Evolutionary conservation across 2,329 filamentous ascomycete species (phyloP).

Genomic region (Penicillium brasilianum): DNA sequence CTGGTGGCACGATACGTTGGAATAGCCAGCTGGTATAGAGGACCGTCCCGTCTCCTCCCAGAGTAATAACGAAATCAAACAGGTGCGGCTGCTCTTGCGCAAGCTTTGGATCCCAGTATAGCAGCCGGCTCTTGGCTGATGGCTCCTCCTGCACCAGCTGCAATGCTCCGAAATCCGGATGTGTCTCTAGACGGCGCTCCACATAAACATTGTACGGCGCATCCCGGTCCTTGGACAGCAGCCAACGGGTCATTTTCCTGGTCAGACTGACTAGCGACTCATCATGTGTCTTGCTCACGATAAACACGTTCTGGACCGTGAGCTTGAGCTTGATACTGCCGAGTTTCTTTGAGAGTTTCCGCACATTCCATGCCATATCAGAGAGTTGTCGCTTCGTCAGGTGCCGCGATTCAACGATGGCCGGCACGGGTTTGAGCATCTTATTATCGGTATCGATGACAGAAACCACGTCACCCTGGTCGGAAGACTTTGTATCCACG

Average conservation of each 20-base stretch:
- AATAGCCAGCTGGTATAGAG: conserved; percentile 97
- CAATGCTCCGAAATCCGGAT: conserved; percentile 74
- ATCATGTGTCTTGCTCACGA: conserved; percentile 93
- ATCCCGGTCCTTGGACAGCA: conserved; percentile 72
- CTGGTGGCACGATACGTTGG: conserved; percentile 90
- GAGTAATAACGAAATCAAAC: conserved; percentile 91
- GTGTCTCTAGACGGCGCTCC: conserved; percentile 73
- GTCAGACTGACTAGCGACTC: conserved; percentile 77
- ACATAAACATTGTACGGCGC: conserved; percentile 78
- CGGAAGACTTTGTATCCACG: conserved; percentile 28
- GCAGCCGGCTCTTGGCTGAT: conserved; percentile 63
- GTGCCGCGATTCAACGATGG: conserved; percentile 68
- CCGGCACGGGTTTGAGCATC: conserved; percentile 36
- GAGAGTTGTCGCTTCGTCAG: conserved; percentile 93
- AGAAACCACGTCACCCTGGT: conserved; percentile 29
- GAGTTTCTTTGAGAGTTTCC: conserved; percentile 84
- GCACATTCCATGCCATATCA: conserved; percentile 96
- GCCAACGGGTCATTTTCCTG: conserved; percentile 77
- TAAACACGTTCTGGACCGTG: conserved; percentile 79
- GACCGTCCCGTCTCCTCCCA: conserved; percentile 96
- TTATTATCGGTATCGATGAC: conserved; percentile 34
- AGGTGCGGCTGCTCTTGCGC: conserved; percentile 78
- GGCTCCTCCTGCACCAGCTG: conserved; percentile 69
- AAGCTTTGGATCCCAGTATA: conserved; percentile 82
- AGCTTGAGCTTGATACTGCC: conserved; percentile 83